Evolutionary conservation across 345 rosid genomes (phyloP).

Genomic region (Balakata baccata): DNA sequence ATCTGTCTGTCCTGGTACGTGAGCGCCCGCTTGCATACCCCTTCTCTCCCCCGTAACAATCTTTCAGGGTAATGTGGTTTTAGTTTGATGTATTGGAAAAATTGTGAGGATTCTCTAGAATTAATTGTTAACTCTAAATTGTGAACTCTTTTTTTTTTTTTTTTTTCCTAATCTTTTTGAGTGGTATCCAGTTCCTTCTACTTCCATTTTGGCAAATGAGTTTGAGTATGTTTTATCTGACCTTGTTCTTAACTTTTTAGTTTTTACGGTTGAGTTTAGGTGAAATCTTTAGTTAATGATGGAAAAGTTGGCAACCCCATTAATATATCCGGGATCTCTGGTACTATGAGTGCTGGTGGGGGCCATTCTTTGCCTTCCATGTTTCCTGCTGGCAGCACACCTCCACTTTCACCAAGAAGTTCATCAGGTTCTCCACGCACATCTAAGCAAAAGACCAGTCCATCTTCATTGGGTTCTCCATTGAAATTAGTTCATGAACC

Average conservation of each 20-base stretch:
- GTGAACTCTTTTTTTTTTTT: neutral
- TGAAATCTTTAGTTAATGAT: constrained; percentile 26
- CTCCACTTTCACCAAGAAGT: constrained; percentile 36
- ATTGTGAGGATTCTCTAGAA: neutral
- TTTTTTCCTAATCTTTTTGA: neutral
- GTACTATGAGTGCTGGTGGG: constrained; percentile 3
- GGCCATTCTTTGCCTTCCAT: constrained; percentile 24
- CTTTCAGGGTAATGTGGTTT: neutral
- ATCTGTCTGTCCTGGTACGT: neutral
- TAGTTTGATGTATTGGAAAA: neutral
- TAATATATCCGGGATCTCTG: constrained; percentile 3
- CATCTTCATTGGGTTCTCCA: constrained; percentile 23
- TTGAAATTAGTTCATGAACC: constrained; percentile 24
- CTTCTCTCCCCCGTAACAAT: neutral
- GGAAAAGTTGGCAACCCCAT: constrained; percentile 23
- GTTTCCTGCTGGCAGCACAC: constrained; percentile 32
- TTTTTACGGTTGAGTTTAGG: constrained; percentile 13
- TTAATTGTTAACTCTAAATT: too few relatives aligned
- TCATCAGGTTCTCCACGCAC: constrained; percentile 30
- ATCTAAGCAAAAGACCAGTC: constrained; percentile 27
- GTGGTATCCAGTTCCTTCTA: neutral
- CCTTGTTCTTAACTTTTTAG: neutral
- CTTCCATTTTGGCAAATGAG: neutral
- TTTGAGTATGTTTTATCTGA: neutral
- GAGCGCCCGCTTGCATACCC: too few relatives aligned